A percentile compares a stretch with the other conserved stretches of the same genome.
These are phyloP conservation scores for Neonectria punicea DNA, from an alignment of 2,329 filamentous ascomycete genomes.

Conservation along the genomic window DNA sequence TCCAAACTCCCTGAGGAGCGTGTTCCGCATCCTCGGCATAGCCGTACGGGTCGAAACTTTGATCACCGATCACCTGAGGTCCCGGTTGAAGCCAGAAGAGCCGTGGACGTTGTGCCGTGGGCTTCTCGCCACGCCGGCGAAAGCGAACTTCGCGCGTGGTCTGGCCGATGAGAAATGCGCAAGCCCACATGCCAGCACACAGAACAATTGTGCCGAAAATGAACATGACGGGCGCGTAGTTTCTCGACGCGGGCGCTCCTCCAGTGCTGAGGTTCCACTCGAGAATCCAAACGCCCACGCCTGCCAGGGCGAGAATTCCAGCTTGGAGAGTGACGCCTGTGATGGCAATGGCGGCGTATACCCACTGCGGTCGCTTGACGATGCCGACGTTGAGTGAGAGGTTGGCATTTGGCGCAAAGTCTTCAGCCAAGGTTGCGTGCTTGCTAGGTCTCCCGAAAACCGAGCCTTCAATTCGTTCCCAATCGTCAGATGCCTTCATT, in stretches of 20 bases:
- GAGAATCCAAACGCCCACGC: slow-evolving; percentile 27
- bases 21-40: slow-evolving; percentile 24
- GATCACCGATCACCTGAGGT: slow-evolving; percentile 35
- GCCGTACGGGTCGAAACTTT: slow-evolving; percentile 38
- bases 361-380: slow-evolving; percentile 12
- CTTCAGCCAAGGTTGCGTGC: neutral
- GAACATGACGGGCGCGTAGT: slow-evolving; percentile 34
- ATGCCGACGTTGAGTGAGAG: slow-evolving; percentile 9
- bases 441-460: neutral
- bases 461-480: neutral
- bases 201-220: slow-evolving; percentile 32
- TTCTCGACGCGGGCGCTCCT: neutral
- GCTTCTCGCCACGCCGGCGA: neutral
- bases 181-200: slow-evolving; percentile 34
- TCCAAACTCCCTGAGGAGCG: slow-evolving; percentile 13
- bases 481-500: neutral
- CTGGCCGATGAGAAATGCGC: slow-evolving; percentile 35
- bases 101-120: neutral
- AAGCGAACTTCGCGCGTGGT: slow-evolving; percentile 29
- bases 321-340: slow-evolving; percentile 27
- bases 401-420: slow-evolving; percentile 2
- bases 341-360: slow-evolving; percentile 21
- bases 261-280: slow-evolving; percentile 21
- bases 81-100: slow-evolving; percentile 39
- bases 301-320: slow-evolving; percentile 29